Percentiles rank a stretch among this genome's conserved stretches.
phyloP scores from a whole-genome alignment of 1,284 basidiomycete species.

The Trametes hirsuta region DNA sequence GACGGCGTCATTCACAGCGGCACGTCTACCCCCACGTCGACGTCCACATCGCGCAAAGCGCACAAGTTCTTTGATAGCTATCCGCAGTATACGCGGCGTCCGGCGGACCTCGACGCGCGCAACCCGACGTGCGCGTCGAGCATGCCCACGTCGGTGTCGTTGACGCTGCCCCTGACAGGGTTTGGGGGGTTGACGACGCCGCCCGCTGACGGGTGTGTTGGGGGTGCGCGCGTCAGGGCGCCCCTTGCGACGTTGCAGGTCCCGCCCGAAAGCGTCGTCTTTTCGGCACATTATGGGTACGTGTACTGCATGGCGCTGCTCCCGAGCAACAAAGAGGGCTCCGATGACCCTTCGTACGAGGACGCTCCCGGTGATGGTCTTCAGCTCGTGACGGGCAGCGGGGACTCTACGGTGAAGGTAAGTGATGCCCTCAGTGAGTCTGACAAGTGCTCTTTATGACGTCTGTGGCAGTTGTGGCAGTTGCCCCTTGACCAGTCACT shows the following conservation, averaged over 20 bases:
- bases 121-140: constrained; percentile 43
- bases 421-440: constrained; percentile 1
- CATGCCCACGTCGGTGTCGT: constrained; percentile 19
- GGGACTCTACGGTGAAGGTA: constrained; percentile 88
- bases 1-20: constrained; percentile 41
- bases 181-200: constrained; percentile 18
- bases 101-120: constrained; percentile 64
- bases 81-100: constrained; percentile 65
- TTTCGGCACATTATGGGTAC: constrained; percentile 93
- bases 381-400: constrained; percentile 82
- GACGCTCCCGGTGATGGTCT: constrained; percentile 41
- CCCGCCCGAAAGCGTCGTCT: constrained; percentile 69
- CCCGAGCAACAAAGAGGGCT: constrained; percentile 44
- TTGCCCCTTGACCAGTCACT: constrained; percentile 41
- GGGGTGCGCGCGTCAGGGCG: constrained; percentile 36
- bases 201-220: constrained; percentile 21
- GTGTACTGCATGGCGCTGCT: constrained; percentile 84
- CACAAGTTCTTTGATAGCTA: constrained; percentile 87
- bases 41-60: constrained; percentile 36
- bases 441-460: neutral
- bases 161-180: constrained; percentile 18
- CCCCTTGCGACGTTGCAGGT: constrained; percentile 51
- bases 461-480: constrained; percentile 67
- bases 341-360: constrained; percentile 33
- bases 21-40: constrained; percentile 45